Base-by-base conservation (phyloP, 176 grass and related monocot species). In the Zea luxurians region DNA sequence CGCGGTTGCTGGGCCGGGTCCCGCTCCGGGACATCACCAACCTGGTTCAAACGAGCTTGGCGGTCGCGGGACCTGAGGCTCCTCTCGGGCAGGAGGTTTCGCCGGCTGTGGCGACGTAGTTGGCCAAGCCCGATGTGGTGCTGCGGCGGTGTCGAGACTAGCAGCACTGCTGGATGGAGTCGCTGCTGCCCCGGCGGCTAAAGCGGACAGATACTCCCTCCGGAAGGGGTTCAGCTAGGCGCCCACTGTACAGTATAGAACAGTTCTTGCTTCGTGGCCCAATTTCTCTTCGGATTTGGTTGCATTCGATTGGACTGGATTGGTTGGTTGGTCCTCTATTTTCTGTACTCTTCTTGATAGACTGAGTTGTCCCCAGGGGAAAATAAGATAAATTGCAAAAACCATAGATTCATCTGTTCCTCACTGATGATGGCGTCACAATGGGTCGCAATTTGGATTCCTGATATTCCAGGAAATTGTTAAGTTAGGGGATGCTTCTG, bases 21-120 rank as follows among this genome's bases (percentile, higher is more conserved):
- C 86, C 81, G 55, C 64, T 88, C 27, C 42, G 76, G 76, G 86
- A 88, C 81, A 76, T 88, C 55, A 88, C 86, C 47, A 80, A 84
- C 54, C 86, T 88, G 53, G 2, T 88, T 36, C 8, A 58, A 2
- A 37, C 7, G n/a, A 17, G 10, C 44, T 41, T 77, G 15, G 79
- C 49, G 17, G 43, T 4, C 13, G 61, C 45, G 7, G 27, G 16
- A 2, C 20, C 63, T 36, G 70, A 76, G 45, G 45, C 36, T 2
- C 10, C 34, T 18, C 71, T 35, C 64, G 34, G 4, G 1, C 13
- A 0, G 54, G 37, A 50, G 6, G 15, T 17, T 15, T 21, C 50
- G 38, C 5, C 73, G 15, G 58, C 8, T 61, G 57, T 4, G 2
- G 20, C 6, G 20, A 40, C 2, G 37, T 15, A 58, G 72, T 0